phyloP scores from a whole-genome alignment of 306 rosid genomes.

The Dryas octopetala region DNA sequence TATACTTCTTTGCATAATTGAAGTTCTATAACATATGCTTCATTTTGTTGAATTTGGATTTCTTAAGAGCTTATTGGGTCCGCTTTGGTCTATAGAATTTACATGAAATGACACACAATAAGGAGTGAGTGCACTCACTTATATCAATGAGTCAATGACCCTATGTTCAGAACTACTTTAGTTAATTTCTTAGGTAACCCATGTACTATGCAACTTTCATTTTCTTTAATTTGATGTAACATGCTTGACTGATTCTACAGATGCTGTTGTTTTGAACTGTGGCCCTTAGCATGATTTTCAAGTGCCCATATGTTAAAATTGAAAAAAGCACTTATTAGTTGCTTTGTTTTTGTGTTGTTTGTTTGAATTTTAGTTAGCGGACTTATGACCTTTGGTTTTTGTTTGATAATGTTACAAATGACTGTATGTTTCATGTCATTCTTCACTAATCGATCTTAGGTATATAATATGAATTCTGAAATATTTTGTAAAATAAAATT shows the following conservation, averaged over 20 bases:
- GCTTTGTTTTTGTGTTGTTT: background rate
- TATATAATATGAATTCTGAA: background rate
- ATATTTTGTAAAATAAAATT: too few species aligned
- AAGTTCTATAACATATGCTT: background rate
- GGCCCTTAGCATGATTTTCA: background rate
- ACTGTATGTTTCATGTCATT: background rate
- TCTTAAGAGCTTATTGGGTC: background rate
- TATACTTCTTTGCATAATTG: background rate
- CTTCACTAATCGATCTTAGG: background rate
- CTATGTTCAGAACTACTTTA: background rate
- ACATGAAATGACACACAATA: background rate
- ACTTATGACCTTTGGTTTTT: background rate
- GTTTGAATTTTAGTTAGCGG: background rate
- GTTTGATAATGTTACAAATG: background rate
- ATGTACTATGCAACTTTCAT: background rate
- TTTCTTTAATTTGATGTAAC: background rate
- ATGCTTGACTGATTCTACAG: background rate
- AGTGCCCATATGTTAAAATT: background rate
- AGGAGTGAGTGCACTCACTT: background rate
- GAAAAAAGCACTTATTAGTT: background rate
- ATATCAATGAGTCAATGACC: background rate
- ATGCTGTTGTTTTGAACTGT: background rate
- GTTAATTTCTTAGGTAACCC: background rate
- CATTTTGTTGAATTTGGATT: background rate
- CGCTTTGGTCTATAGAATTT: background rate